A percentile compares a stretch with the other conserved stretches of the same genome.
Conservation (phyloP, 2,329 filamentous ascomycete species). For the Exophiala calicioides region DNA sequence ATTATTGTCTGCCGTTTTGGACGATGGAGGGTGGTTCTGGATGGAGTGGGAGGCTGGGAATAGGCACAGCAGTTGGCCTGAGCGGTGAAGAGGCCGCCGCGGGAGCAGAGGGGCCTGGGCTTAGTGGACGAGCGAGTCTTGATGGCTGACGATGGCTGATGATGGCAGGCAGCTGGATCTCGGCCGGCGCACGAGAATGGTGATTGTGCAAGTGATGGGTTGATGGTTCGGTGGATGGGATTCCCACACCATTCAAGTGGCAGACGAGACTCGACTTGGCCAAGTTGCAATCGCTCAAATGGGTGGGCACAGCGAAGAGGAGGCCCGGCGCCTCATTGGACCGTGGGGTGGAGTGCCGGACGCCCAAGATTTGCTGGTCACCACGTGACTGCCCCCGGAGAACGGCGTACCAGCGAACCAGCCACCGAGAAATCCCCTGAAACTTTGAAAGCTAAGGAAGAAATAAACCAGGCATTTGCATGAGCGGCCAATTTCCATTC, state of each 20-base stretch:
- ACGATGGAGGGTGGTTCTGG: slow-evolving; percentile 20
- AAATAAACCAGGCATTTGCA: no score
- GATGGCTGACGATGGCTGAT: not conserved
- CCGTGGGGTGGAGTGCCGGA: no score
- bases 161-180: not conserved
- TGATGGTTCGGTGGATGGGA: slow-evolving; percentile 15
- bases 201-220: slow-evolving; percentile 6
- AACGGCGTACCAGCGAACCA: no score
- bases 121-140: slow-evolving; percentile 2
- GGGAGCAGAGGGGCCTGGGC: not conserved
- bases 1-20: slow-evolving; percentile 27
- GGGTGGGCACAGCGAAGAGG: no score
- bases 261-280: slow-evolving; percentile 9
- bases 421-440: no score
- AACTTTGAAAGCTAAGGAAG: no score
- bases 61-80: slow-evolving; percentile 2
- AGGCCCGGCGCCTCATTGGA: no score
- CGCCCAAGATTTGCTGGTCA: no score
- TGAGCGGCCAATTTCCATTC: no score
- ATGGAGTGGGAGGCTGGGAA: slow-evolving; percentile 23
- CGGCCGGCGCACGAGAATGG: slow-evolving; percentile 7
- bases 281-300: not conserved
- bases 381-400: no score
- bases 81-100: slow-evolving; percentile 15
- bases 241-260: slow-evolving; percentile 7